Base-by-base conservation (phyloP, 148 eudicot genomes). In the Polygonum aviculare region DNA sequence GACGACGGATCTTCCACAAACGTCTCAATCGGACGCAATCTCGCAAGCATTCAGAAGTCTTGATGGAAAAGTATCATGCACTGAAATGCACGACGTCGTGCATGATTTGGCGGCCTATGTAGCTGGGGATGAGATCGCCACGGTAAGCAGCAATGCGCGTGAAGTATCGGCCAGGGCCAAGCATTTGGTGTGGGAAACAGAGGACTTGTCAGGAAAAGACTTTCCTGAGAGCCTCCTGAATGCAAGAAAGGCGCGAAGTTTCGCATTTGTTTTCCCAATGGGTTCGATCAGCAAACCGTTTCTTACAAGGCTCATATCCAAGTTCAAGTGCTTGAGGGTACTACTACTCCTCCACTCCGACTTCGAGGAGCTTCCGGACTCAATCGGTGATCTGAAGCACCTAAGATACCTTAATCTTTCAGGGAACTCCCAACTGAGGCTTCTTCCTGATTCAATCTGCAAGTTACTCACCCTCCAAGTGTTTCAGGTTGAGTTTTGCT, bases 381-480 rank as follows among this genome's bases (percentile, higher is more conserved):
- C 77, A 12, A 33, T 83, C 35, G 81, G 76, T 31, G 19, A 65
- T 2, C 15, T 83, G 55, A 44, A 77, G 52, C 86, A 78, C 52
- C 44, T 83, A 74, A 74, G 70, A 16, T 63, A 63, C 70, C 41
- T 63, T 31, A 63, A 35, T 12, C 18, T 35, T 11, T 63, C 40
- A 3, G 7, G 69, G n/a, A 63, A 63, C n/a, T 12, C 70, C 12
- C n/a, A 14, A 63, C 70, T 63, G 40, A 63, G 35, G 70, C 18
- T 63, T 31, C 70, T 63, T 63, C 70, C 70, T 33, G 12, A 63
- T 10, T 63, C 70, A 33, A 63, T 19, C 2, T 33, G 70, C 70
- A 63, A 63, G 39, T 35, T 63, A 35, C n/a, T 63, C 7, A 63
- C 35, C 70, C 70, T 63, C 35, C 70, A 63, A 63, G 70, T 33